Percentiles rank a stretch among this genome's conserved stretches.
Conservation (phyloP, 192 early-diverging fungal genomes). For the Coemansia biformis region DNA sequence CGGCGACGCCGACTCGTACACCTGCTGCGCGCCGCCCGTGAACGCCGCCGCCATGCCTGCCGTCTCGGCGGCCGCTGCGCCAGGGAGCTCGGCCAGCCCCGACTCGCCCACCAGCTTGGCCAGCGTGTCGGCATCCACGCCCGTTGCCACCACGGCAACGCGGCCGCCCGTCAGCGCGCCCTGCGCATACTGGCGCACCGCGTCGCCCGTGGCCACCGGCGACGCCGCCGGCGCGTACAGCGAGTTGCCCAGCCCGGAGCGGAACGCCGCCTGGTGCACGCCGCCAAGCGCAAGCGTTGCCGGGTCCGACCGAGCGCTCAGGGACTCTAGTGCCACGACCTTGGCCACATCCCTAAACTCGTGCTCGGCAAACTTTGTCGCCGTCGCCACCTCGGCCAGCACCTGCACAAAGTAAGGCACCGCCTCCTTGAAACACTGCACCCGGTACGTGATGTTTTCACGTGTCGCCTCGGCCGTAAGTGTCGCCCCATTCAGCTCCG, state of each 20-base stretch:
- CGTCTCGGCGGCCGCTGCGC: slow-evolving; percentile 19
- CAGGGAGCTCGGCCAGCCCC: slow-evolving; percentile 40
- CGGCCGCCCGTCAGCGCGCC: slow-evolving; percentile 65
- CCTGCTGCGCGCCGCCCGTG: slow-evolving; percentile 78
- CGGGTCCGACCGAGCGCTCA: slow-evolving; percentile 58
- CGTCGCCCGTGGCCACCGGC: slow-evolving; percentile 57
- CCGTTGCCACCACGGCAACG: slow-evolving; percentile 80
- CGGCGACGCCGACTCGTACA: slow-evolving; percentile 55
- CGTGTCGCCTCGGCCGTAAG: slow-evolving; percentile 75
- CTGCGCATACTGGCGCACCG: slow-evolving; percentile 69
- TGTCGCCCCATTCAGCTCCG: slow-evolving; percentile 84
- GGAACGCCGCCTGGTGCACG: slow-evolving; percentile 88
- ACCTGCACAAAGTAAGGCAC: slow-evolving; percentile 78
- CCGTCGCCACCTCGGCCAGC: slow-evolving; percentile 71
- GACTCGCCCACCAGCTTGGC: slow-evolving; percentile 59
- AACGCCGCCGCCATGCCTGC: slow-evolving; percentile 52
- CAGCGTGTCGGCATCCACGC: slow-evolving; percentile 71
- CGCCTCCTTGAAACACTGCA: slow-evolving; percentile 86
- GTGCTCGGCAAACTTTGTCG: slow-evolving; percentile 74
- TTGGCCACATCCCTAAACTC: slow-evolving; percentile 75
- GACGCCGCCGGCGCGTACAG: slow-evolving; percentile 72
- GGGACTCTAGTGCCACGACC: slow-evolving; percentile 61
- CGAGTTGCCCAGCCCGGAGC: slow-evolving; percentile 90
- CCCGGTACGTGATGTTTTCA: slow-evolving; percentile 79
- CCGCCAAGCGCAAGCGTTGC: slow-evolving; percentile 66